Evolutionary conservation across 495 filamentous ascomycete genomes (phyloP).

Genomic region (Pyrenula aspistea): DNA sequence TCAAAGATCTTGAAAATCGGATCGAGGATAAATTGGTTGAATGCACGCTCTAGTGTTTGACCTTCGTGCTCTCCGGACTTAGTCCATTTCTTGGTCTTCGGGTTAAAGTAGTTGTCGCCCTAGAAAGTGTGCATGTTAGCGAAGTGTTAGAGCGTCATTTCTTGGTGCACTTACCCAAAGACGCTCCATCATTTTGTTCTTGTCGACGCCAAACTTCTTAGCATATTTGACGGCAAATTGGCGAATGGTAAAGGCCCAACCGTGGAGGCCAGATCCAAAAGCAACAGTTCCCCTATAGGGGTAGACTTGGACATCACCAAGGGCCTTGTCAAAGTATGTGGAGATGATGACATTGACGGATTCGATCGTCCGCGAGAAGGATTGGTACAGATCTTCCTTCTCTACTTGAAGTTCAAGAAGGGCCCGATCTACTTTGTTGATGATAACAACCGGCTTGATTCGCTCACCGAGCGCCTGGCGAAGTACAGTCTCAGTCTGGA

Average conservation of each 20-base stretch:
- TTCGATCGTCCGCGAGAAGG: conserved; percentile 97
- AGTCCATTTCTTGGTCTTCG: conserved; percentile 99
- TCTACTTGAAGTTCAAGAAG: conserved; percentile 94
- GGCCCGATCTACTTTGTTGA: conserved; percentile 99
- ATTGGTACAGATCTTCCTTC: conserved; percentile 99
- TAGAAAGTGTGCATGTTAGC: conserved; percentile 22
- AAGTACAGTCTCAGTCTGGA: conserved; percentile 99
- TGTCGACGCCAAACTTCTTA: conserved; percentile 99
- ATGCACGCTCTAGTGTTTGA: conserved; percentile 87
- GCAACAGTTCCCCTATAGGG: conserved; percentile 92
- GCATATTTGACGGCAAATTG: conserved; percentile 95
- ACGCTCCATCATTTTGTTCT: conserved; percentile 99
- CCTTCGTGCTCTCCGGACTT: conserved; percentile 70
- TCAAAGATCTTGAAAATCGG: conserved; percentile 98
- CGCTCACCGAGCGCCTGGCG: conserved; percentile 98
- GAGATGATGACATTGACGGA: conserved; percentile 99
- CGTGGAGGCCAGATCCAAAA: conserved; percentile 99
- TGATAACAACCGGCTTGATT: conserved; percentile 98
- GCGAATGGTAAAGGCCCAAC: conserved; percentile 98
- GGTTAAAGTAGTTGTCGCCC: conserved; percentile 99
- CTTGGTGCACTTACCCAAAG: conserved; percentile 62
- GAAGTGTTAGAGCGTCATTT: background rate
- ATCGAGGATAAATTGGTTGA: conserved; percentile 97
- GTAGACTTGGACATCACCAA: conserved; percentile 98
- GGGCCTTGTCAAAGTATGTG: conserved; percentile 93